Evolutionary conservation across 805 yeast genomes (phyloP).

Genomic region (Danielia oregonensis): DNA sequence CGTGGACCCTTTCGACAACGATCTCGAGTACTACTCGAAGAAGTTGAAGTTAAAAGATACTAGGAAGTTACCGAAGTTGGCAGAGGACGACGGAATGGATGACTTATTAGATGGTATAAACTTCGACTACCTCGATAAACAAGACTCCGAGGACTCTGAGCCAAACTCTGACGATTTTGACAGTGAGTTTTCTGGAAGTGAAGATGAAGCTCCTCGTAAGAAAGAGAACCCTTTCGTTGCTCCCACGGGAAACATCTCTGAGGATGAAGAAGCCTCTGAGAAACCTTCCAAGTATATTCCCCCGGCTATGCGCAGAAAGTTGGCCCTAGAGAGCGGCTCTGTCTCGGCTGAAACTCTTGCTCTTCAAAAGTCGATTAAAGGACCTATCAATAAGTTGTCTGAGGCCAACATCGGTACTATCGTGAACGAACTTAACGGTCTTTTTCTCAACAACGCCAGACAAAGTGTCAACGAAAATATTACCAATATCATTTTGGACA

Average conservation of each 20-base stretch:
- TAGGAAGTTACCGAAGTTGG: conserved; percentile 44
- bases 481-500: conserved; percentile 58
- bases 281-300: conserved; percentile 63
- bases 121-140: conserved; percentile 35
- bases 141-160: conserved; percentile 11
- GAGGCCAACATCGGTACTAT: conserved; percentile 78
- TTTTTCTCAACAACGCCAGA: conserved; percentile 68
- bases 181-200: conserved; percentile 18
- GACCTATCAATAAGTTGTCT: conserved; percentile 82
- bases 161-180: conserved; percentile 14
- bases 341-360: conserved; percentile 38
- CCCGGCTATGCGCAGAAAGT: conserved; percentile 70
- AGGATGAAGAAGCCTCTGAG: conserved; percentile 7
- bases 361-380: conserved; percentile 65
- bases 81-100: conserved; percentile 74
- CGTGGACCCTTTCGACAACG: conserved; percentile 48
- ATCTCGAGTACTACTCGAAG: conserved; percentile 78
- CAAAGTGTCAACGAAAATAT: conserved; percentile 73
- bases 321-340: conserved; percentile 37
- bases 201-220: conserved; percentile 18
- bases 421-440: conserved; percentile 59
- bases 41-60: conserved; percentile 67
- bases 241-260: conserved; percentile 15
- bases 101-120: conserved; percentile 81
- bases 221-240: conserved; percentile 49